Conservation (phyloP, 2,329 filamentous ascomycete species). For the Lachnellula hyalina region DNA sequence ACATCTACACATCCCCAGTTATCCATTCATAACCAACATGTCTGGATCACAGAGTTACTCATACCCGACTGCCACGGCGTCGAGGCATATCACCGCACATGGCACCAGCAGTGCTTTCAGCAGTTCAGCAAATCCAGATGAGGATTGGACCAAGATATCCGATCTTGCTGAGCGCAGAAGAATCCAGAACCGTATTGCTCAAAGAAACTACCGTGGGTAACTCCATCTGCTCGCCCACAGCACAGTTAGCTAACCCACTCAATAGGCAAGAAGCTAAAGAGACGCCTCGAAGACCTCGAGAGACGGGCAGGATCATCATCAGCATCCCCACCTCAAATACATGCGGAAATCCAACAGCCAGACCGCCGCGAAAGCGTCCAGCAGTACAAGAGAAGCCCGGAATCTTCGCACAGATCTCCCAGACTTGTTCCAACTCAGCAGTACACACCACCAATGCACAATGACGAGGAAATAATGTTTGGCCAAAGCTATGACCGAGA, state of each 20-base stretch:
- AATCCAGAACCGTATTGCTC: conserved; percentile 96
- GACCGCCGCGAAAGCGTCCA: conserved; percentile 26
- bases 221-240: not conserved
- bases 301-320: conserved; percentile 63
- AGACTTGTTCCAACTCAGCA: conserved; percentile 43
- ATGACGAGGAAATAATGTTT: conserved; percentile 64
- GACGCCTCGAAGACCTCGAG: conserved; percentile 79
- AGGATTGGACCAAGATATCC: conserved; percentile 99
- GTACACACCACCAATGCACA: conserved; percentile 56
- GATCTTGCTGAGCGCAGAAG: conserved; percentile 89
- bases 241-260: conserved; percentile 10
- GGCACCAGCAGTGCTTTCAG: conserved; percentile 93
- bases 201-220: conserved; percentile 87
- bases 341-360: conserved; percentile 40
- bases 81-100: conserved; percentile 63
- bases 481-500: conserved; percentile 60
- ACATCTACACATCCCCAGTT: conserved; percentile 9
- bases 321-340: conserved; percentile 49
- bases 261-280: conserved; percentile 87
- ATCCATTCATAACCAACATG: conserved; percentile 23
- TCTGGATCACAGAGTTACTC: conserved; percentile 27
- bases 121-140: conserved; percentile 87
- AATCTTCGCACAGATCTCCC: conserved; percentile 33
- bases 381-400: conserved; percentile 26
- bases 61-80: conserved; percentile 26